Conservation (phyloP, 495 filamentous ascomycete genomes). For the Podospora pseudoanserina region DNA sequence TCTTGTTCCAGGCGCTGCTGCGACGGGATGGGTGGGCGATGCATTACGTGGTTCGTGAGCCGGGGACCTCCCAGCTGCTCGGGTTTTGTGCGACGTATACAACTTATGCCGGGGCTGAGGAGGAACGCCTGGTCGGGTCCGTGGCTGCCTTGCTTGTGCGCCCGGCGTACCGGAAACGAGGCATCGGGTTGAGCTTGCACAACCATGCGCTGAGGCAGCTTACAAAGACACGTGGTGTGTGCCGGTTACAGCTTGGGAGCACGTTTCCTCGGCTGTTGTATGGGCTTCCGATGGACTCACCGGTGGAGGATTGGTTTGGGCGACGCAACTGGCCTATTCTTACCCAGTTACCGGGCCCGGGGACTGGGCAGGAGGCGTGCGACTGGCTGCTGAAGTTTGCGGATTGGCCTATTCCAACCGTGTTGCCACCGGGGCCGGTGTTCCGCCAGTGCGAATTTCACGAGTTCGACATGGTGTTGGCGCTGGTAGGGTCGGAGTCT, state of each 20-base stretch:
- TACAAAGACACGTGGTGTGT: slow-evolving; percentile 50
- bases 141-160: slow-evolving; percentile 57
- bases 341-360: neutral
- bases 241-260: slow-evolving; percentile 56
- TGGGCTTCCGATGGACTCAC: slow-evolving; percentile 48
- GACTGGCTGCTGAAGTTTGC: slow-evolving; percentile 55
- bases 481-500: slow-evolving; percentile 50
- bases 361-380: slow-evolving; percentile 45
- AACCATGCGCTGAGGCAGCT: slow-evolving; percentile 52
- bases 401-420: slow-evolving; percentile 45
- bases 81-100: slow-evolving; percentile 61
- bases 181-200: slow-evolving; percentile 57
- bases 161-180: slow-evolving; percentile 49
- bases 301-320: slow-evolving; percentile 54
- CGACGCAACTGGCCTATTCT: slow-evolving; percentile 53
- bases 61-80: slow-evolving; percentile 46
- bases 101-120: slow-evolving; percentile 50
- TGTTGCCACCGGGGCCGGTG: slow-evolving; percentile 34
- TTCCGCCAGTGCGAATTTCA: slow-evolving; percentile 50
- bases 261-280: slow-evolving; percentile 60
- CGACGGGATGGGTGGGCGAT: slow-evolving; percentile 57
- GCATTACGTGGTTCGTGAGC: slow-evolving; percentile 59
- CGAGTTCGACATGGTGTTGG: slow-evolving; percentile 52
- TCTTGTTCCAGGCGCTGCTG: slow-evolving; percentile 51
- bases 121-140: slow-evolving; percentile 55